phyloP scores from a whole-genome alignment of 78 protist genomes.

The Dictyostelium capitatum region DNA sequence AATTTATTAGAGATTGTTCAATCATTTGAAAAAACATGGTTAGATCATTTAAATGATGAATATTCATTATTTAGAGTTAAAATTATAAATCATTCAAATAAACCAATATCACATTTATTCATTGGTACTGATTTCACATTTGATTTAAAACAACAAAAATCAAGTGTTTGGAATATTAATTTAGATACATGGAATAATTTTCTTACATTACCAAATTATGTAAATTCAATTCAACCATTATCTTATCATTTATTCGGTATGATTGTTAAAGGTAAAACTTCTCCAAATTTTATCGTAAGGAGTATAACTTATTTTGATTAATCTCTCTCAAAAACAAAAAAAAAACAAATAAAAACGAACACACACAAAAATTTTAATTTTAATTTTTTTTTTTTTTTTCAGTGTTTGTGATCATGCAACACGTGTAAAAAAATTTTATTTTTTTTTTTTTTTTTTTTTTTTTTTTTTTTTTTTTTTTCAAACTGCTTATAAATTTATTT shows the following conservation, averaged over 20 bases:
- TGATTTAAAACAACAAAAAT: background rate
- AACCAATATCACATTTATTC: background rate
- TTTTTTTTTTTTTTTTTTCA: background rate
- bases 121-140: conserved; percentile 31
- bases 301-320: background rate
- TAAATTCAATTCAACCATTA: background rate
- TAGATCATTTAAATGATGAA: background rate
- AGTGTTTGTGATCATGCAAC: background rate
- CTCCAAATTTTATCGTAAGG: conserved; percentile 23
- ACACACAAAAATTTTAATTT: background rate
- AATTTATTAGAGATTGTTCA: conserved; percentile 5
- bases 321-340: background rate
- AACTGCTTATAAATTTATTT: too few species aligned
- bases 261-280: conserved; percentile 15
- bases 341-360: background rate
- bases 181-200: background rate
- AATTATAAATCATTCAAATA: background rate
- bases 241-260: conserved; percentile 5
- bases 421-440: background rate
- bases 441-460: background rate
- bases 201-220: background rate
- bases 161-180: conserved; percentile 30
- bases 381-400: background rate
- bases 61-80: conserved; percentile 30
- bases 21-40: conserved; percentile 39